Evolutionary conservation across 2,329 filamentous ascomycete genomes (phyloP), one percentile per base, ranked within the genome.

Genomic region (Botrytis cinerea): DNA sequence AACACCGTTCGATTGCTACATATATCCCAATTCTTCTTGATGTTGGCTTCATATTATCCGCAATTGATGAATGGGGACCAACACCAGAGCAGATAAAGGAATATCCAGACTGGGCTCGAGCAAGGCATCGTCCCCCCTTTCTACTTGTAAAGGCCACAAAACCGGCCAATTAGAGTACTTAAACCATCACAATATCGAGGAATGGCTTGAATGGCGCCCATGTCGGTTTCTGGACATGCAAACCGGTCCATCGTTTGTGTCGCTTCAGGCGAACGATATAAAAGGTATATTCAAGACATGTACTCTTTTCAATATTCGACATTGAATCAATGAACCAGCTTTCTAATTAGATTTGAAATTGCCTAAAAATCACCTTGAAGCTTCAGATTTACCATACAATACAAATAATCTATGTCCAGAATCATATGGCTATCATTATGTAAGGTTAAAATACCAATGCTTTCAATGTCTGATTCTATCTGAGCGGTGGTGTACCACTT

Each of bases 1-100:
- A 86, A 76, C 84, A 87, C 78, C 82, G 84, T 6, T 86, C 84
- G 14, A 75, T 85, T 32, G 64, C 66, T n/a, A 73, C 73, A 4
- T 76, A 78, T 68, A 70, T 76, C 45, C 73, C 62, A 2, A 72
- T 77, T 25, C 62, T 77, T 69, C 73, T 77, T 18, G 35, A 73
- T 70, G 75, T 69, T 32, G 73, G 77, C 18, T 76, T 78, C 25
- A 51, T 69, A 40, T 38, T 77, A 14, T 73, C 74, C 46, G 75
- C 74, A 12, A 74, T 77, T 18, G 68, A 75, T 61, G 76, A 78
- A 67, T 77, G 76, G 75, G 73, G 74, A 25, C 76, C 75, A 46
- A 75, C 54, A 60, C 40, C 25, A 22, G 73, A 76, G 22, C 69
- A 76, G 63, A 64, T 83, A 46, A 74, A 75, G 48, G 78, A 76